phyloP scores from a whole-genome alignment of 2,329 filamentous ascomycete genomes.

The Tetracladium maxilliforme region DNA sequence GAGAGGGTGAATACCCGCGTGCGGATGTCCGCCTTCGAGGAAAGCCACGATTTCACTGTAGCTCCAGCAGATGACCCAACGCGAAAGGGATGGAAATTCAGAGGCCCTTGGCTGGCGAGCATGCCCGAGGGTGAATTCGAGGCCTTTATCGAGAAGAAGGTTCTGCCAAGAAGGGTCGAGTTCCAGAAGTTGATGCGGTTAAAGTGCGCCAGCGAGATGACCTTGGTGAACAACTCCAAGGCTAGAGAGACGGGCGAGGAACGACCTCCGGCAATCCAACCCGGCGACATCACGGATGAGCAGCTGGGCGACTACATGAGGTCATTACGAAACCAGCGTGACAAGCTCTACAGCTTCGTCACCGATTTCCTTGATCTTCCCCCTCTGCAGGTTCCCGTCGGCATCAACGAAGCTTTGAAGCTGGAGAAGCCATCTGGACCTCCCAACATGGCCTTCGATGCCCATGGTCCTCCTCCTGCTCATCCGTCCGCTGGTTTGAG shows the following conservation, averaged over 20 bases:
- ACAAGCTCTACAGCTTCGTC: conserved; percentile 35
- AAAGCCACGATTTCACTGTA: conserved; percentile 36
- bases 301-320: conserved; percentile 37
- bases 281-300: conserved; percentile 28
- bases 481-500: conserved; percentile 51
- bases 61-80: conserved; percentile 15
- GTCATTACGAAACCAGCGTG: conserved; percentile 33
- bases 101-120: conserved; percentile 50
- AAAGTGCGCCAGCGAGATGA: conserved; percentile 30
- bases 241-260: conserved; percentile 21
- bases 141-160: conserved; percentile 34
- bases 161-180: conserved; percentile 34
- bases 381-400: too few species aligned
- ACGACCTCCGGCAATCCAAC: conserved; percentile 9
- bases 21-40: conserved; percentile 43
- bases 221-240: conserved; percentile 14
- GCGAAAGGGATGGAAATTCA: conserved; percentile 43
- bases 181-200: conserved; percentile 39
- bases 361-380: conserved; percentile 45
- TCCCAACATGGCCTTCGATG: conserved; percentile 8
- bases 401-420: conserved; percentile 18
- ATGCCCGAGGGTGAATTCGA: conserved; percentile 46
- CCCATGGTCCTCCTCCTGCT: conserved; percentile 37
- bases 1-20: conserved; percentile 6
- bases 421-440: too few species aligned